These are phyloP conservation scores for Liriodendron chinense DNA, from an alignment of 164 flowering plant genomes.

Conservation along the genomic window DNA sequence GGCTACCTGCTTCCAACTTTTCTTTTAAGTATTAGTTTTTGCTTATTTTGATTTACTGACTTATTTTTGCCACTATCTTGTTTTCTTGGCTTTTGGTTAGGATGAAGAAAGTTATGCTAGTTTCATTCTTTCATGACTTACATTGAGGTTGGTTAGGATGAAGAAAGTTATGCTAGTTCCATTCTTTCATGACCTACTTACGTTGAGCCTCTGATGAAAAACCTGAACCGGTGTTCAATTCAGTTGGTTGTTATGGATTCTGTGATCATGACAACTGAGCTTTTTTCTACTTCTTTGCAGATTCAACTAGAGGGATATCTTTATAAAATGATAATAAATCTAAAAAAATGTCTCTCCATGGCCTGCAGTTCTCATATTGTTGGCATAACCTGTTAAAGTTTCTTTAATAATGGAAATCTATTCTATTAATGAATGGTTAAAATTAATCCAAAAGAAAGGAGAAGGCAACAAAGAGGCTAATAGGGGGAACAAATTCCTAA, in stretches of 20 bases:
- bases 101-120: too few species aligned
- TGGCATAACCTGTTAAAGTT: not conserved
- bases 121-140: too few species aligned
- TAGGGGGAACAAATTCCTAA: not conserved
- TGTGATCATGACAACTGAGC: not conserved
- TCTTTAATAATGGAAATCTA: not conserved
- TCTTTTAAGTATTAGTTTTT: too few species aligned
- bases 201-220: not conserved
- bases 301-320: not conserved
- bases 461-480: not conserved
- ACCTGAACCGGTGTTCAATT: not conserved
- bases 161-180: too few species aligned
- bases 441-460: not conserved
- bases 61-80: too few species aligned
- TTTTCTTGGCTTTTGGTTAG: too few species aligned
- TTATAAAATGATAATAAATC: too few species aligned
- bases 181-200: too few species aligned
- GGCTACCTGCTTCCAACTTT: too few species aligned
- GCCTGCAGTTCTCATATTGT: not conserved
- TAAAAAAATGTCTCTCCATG: not conserved
- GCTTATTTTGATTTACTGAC: too few species aligned
- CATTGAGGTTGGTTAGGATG: too few species aligned
- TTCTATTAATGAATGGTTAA: not conserved
- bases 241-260: not conserved
- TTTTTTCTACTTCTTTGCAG: not conserved